Percentiles rank a stretch among this genome's conserved stretches.
phyloP scores from a whole-genome alignment of 306 rosid species.

The Phaseolus lunatus region DNA sequence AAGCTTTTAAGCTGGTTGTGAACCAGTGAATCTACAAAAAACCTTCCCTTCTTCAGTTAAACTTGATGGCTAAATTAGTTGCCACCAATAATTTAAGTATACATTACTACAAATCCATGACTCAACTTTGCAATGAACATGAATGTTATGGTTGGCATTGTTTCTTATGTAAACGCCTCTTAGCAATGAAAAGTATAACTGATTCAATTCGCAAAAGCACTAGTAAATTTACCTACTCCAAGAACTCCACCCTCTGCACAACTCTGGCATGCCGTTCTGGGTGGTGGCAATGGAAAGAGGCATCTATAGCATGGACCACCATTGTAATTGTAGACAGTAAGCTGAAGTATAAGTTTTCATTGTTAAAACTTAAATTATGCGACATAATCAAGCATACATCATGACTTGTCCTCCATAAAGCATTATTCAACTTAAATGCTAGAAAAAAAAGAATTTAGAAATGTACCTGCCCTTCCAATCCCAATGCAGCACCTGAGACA shows the following conservation, averaged over 20 bases:
- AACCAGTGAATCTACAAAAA: slow-evolving; percentile 8
- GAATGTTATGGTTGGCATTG: not conserved
- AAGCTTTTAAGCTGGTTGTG: not conserved
- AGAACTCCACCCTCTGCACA: slow-evolving; percentile 95
- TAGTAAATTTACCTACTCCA: slow-evolving; percentile 77
- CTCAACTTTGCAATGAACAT: slow-evolving; percentile 1
- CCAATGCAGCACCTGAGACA: slow-evolving; percentile 97
- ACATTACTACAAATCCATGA: not conserved
- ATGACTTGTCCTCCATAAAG: slow-evolving; percentile 8
- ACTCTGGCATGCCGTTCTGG: slow-evolving; percentile 94
- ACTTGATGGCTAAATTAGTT: slow-evolving; percentile 2
- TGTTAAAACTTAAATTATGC: slow-evolving; percentile 13
- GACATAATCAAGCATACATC: not conserved
- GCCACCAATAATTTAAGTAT: not conserved
- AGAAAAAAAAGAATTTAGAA: not conserved
- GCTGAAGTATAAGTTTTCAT: slow-evolving; percentile 59
- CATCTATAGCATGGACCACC: slow-evolving; percentile 96
- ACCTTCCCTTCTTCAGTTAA: not conserved
- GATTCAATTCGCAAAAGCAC: slow-evolving; percentile 9
- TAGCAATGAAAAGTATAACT: slow-evolving; percentile 16
- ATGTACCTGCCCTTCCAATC: slow-evolving; percentile 98
- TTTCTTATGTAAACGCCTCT: not conserved
- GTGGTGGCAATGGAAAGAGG: slow-evolving; percentile 94
- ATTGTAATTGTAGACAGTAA: slow-evolving; percentile 86
- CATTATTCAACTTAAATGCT: not conserved